Evolutionary conservation across 345 rosid genomes (phyloP), one percentile per base, ranked within the genome.

Genomic region (Anacardium occidentale): DNA sequence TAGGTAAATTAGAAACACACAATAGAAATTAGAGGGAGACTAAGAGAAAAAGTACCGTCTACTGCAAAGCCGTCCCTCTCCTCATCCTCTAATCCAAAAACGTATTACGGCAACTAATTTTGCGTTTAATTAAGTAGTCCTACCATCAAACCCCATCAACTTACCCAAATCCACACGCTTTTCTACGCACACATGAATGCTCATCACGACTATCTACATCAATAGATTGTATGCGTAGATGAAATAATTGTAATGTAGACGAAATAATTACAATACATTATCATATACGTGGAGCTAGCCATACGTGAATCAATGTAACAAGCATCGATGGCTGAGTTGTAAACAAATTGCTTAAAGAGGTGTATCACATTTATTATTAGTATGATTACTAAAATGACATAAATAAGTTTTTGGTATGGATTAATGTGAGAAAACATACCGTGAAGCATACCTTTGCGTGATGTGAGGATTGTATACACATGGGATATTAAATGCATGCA

Each of bases 21-120:
- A 73, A 60, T 0, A 5, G 40, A 37, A 37, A 37, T 37, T 37
- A 5, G 40, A 37, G n/a, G 7, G 9, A 58, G n/a, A 45, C 65
- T 66, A 8, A 32, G 22, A 18, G 48, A 60, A 29, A 63, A 59
- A 59, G 25, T 20, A 50, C 29, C 37, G 20, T 18, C 26, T 59
- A 48, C 68, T 61, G 48, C 59, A 34, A 58, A 59, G 53, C 61
- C 60, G 58, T 47, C 51, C 57, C 20, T 53, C 20, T 74, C 56
- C 58, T 65, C 22, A 10, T 45, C 11, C 50, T 21, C 51, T 10
- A 26, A 26, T 21, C 61, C 42, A 24, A 14, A 32, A 32, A 1
- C 42, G 15, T 61, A 24, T 73, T 55, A 56, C 54, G 55, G 65
- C 65, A 57, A 70, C 18, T 18, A 13, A 0, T 42, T 15, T 44